phyloP scores from a whole-genome alignment of 2,329 filamentous ascomycete genomes.

The Tolypocladium guangdongense region DNA sequence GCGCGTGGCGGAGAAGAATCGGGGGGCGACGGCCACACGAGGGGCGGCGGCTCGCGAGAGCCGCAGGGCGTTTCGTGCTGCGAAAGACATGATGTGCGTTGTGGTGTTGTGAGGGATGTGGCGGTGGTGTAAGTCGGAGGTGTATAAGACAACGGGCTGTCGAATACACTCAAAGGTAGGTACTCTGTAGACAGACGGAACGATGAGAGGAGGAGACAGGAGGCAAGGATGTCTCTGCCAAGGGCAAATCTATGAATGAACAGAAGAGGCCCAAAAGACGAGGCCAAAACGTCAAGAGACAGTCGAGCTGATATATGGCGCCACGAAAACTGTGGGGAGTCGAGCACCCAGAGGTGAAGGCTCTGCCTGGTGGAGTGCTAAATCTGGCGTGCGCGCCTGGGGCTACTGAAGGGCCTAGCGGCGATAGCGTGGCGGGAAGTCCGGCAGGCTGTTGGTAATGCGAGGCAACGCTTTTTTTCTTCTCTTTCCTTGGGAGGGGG shows the following conservation, averaged over 20 bases:
- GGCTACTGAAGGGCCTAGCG: neutral
- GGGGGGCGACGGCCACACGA: conserved; percentile 10
- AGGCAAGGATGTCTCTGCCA: neutral
- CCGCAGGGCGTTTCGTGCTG: conserved; percentile 23
- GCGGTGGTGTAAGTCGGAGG: neutral
- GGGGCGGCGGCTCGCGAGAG: conserved; percentile 20
- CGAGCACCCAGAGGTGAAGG: neutral
- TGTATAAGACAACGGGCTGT: neutral
- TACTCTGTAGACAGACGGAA: neutral
- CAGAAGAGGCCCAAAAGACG: neutral
- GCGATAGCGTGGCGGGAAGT: conserved; percentile 1
- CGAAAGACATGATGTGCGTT: conserved; percentile 19
- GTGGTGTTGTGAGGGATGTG: conserved; percentile 4
- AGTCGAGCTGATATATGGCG: neutral
- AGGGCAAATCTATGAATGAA: neutral
- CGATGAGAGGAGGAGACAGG: neutral
- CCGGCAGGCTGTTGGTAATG: neutral
- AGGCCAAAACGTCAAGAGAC: neutral
- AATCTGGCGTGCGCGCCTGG: neutral
- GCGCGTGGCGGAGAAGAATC: conserved; percentile 22
- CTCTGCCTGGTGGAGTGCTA: conserved; percentile 1
- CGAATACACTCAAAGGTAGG: neutral
- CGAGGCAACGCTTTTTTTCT: neutral
- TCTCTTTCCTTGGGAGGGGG: neutral
- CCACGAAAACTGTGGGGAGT: neutral